These are phyloP conservation scores for Hyphodiscus sp. DNA, from an alignment of 2,329 filamentous ascomycete species.

Conservation along the genomic window DNA sequence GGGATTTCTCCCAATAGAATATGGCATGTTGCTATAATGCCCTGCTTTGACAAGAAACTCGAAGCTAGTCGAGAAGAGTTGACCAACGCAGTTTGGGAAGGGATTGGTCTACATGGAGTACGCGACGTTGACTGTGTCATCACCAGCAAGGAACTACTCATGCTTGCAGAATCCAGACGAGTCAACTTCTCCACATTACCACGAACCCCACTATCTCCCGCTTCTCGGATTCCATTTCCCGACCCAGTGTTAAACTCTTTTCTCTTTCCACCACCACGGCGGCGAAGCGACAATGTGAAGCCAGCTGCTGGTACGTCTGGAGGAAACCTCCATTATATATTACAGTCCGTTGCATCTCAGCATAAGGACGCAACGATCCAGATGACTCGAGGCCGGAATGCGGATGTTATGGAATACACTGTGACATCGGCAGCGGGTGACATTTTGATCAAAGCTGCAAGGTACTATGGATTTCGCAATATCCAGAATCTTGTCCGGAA, in stretches of 20 bases:
- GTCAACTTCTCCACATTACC: conserved; percentile 71
- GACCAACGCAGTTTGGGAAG: conserved; percentile 70
- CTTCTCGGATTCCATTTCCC: conserved; percentile 57
- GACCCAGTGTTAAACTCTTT: conserved; percentile 65
- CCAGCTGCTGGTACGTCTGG: conserved; percentile 71
- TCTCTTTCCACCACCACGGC: conserved; percentile 57
- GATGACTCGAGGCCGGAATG: conserved; percentile 72
- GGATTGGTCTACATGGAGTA: conserved; percentile 47
- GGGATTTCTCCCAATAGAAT: conserved; percentile 71
- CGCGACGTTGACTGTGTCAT: conserved; percentile 97
- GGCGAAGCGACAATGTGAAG: conserved; percentile 37
- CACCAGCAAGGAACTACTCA: conserved; percentile 88
- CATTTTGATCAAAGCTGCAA: conserved; percentile 68
- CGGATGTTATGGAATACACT: conserved; percentile 82
- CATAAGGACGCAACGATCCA: conserved; percentile 68
- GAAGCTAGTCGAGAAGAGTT: conserved; percentile 92
- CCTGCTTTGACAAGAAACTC: conserved; percentile 98
- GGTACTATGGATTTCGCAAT: conserved; percentile 96
- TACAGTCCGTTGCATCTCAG: conserved; percentile 64
- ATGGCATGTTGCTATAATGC: conserved; percentile 96
- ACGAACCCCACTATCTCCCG: conserved; percentile 43
- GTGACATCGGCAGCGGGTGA: conserved; percentile 52
- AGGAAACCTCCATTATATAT: conserved; percentile 80
- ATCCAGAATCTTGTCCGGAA: conserved; percentile 96
- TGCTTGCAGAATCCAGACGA: conserved; percentile 74